Percentiles rank a stretch among this genome's conserved stretches.
phyloP scores from a whole-genome alignment of 2,329 filamentous ascomycete species.

The Aspergillus bombycis region DNA sequence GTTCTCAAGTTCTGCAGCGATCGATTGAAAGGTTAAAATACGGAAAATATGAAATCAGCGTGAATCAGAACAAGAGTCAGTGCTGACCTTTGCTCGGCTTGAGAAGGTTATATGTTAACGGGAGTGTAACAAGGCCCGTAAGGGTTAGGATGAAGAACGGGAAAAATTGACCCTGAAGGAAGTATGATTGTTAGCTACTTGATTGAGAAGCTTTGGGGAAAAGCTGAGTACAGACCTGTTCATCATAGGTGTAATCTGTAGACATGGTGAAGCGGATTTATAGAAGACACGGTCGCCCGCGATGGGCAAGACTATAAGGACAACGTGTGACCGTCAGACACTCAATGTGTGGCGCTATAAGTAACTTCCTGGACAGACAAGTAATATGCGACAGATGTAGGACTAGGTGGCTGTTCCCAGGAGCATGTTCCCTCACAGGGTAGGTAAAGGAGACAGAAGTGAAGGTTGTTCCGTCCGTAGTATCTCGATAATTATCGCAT shows the following conservation, averaged over 20 bases:
- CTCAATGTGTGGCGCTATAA: not conserved
- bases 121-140: slow-evolving; percentile 81
- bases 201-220: not conserved
- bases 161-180: slow-evolving; percentile 84
- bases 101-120: slow-evolving; percentile 85
- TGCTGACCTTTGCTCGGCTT: slow-evolving; percentile 69
- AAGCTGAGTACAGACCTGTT: slow-evolving; percentile 63
- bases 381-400: not conserved
- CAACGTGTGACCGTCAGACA: slow-evolving; percentile 7
- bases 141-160: slow-evolving; percentile 97
- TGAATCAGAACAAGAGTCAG: not conserved
- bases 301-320: slow-evolving; percentile 27
- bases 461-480: slow-evolving; percentile 13
- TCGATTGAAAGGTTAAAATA: slow-evolving; percentile 13
- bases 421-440: slow-evolving; percentile 17
- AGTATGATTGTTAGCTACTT: slow-evolving; percentile 9
- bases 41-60: not conserved
- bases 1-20: slow-evolving; percentile 66
- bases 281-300: slow-evolving; percentile 37
- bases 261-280: slow-evolving; percentile 57
- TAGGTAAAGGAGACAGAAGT: slow-evolving; percentile 12
- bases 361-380: not conserved
- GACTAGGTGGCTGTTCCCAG: slow-evolving; percentile 4
- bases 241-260: slow-evolving; percentile 98
- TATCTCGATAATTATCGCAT: slow-evolving; percentile 30